Conservation (phyloP, 306 rosid species). For the Begonia peltatifolia region DNA sequence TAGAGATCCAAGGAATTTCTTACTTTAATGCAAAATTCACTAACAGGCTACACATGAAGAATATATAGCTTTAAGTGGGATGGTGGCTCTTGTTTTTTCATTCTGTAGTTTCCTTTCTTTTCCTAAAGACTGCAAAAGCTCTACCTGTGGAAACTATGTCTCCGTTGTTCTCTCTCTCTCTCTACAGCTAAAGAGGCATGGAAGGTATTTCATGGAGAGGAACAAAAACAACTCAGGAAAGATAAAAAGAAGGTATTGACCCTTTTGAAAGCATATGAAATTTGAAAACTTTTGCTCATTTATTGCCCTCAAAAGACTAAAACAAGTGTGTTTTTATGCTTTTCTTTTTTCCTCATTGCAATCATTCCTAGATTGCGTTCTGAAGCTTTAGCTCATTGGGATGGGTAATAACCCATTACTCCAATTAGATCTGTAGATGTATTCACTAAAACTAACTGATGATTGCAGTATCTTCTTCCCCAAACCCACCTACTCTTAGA, state of each 20-base stretch:
- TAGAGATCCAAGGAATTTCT: conserved; percentile 78
- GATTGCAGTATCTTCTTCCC: no score
- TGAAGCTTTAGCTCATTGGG: no score
- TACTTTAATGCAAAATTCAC: conserved; percentile 47
- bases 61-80: conserved; percentile 18
- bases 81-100: conserved; percentile 16
- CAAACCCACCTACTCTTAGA: no score
- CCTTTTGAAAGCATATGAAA: conserved; percentile 3
- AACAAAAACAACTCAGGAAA: conserved; percentile 2
- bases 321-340: background rate
- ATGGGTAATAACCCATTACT: no score
- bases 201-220: conserved; percentile 15
- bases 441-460: no score
- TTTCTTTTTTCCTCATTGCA: background rate
- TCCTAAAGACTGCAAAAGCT: conserved; percentile 71
- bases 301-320: conserved; percentile 10
- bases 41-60: conserved; percentile 3
- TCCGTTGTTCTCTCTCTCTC: conserved; percentile 24
- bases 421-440: no score
- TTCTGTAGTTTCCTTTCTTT: conserved; percentile 19
- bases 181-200: conserved; percentile 3
- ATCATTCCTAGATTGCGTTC: conserved; percentile 1
- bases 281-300: conserved; percentile 9
- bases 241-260: conserved; percentile 1
- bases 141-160: conserved; percentile 79